A percentile compares a stretch with the other conserved stretches of the same genome.
Evolutionary conservation across 805 yeast genomes (phyloP).

Genomic region (Saturnispora besseyi): DNA sequence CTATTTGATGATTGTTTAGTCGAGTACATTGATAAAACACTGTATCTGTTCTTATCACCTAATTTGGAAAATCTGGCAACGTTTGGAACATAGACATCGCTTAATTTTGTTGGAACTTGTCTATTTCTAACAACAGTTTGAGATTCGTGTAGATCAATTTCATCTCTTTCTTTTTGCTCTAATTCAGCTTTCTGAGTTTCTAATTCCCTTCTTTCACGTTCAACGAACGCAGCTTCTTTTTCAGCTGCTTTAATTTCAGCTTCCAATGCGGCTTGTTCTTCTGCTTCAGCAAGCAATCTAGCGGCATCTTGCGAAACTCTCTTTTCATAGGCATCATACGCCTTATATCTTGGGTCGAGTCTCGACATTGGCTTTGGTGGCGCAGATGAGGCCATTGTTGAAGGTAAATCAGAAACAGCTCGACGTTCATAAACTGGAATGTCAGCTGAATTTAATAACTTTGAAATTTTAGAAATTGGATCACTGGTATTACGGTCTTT

Average conservation of each 20-base stretch:
- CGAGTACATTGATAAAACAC: constrained; percentile 65
- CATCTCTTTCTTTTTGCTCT: constrained; percentile 5
- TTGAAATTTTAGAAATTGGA: constrained; percentile 28
- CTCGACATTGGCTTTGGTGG: constrained; percentile 49
- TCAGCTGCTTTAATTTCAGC: constrained; percentile 9
- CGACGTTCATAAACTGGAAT: constrained; percentile 37
- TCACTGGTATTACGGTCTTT: constrained; percentile 21
- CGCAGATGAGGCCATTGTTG: constrained; percentile 20
- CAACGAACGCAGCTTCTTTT: constrained; percentile 9
- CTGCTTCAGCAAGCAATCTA: constrained; percentile 26
- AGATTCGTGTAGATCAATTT: neutral
- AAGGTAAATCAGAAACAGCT: constrained; percentile 34
- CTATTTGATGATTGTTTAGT: constrained; percentile 58
- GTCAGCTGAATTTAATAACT: constrained; percentile 38
- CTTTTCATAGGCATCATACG: constrained; percentile 38
- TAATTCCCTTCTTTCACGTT: constrained; percentile 10
- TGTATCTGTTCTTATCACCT: constrained; percentile 55
- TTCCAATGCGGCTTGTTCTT: constrained; percentile 14
- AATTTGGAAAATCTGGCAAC: constrained; percentile 63
- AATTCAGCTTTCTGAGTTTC: constrained; percentile 5
- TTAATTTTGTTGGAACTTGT: constrained; percentile 40
- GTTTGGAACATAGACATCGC: constrained; percentile 60
- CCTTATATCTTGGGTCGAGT: constrained; percentile 47
- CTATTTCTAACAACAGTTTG: constrained; percentile 13
- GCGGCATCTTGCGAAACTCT: constrained; percentile 36